Percentiles rank a stretch among this genome's conserved stretches.
phyloP scores from a whole-genome alignment of 495 filamentous ascomycete genomes.

The Massariosphaeria phaeospora region DNA sequence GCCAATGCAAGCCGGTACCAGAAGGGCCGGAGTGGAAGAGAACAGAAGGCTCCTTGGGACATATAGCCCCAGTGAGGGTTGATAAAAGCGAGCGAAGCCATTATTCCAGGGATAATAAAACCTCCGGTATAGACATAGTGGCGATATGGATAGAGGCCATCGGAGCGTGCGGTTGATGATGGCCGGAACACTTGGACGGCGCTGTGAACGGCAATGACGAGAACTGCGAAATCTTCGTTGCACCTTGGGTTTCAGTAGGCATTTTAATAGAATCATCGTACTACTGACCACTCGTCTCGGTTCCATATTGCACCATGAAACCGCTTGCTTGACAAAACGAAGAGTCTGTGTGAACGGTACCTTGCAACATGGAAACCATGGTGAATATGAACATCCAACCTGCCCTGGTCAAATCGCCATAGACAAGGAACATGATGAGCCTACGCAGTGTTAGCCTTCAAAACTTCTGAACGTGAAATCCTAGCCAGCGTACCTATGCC shows the following conservation, averaged over 20 bases:
- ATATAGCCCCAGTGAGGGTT: conserved; percentile 51
- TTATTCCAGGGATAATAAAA: conserved; percentile 52
- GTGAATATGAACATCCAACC: conserved; percentile 61
- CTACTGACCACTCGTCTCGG: conserved; percentile 57
- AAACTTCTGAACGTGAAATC: background rate
- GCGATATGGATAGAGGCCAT: conserved; percentile 65
- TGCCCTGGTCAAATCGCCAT: conserved; percentile 63
- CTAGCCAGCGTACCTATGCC: conserved; percentile 59
- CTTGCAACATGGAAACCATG: conserved; percentile 46
- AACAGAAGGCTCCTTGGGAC: conserved; percentile 60
- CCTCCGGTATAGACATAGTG: conserved; percentile 51
- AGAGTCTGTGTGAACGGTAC: conserved; percentile 47
- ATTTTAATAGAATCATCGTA: background rate
- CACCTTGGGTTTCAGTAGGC: too few relatives aligned
- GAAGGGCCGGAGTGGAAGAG: conserved; percentile 53
- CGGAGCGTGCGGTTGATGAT: conserved; percentile 34
- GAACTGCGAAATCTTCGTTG: conserved; percentile 56
- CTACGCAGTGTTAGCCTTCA: too few relatives aligned
- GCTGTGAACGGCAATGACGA: conserved; percentile 67
- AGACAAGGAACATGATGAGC: conserved; percentile 54
- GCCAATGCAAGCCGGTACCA: conserved; percentile 63
- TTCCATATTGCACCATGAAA: conserved; percentile 58
- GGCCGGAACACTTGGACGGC: conserved; percentile 63
- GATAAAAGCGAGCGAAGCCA: conserved; percentile 60
- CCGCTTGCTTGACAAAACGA: conserved; percentile 63